A percentile compares a stretch with the other conserved stretches of the same genome.
These are phyloP conservation scores for Talaromyces nanjingensis DNA, from an alignment of 495 filamentous ascomycete species.

Conservation along the genomic window DNA sequence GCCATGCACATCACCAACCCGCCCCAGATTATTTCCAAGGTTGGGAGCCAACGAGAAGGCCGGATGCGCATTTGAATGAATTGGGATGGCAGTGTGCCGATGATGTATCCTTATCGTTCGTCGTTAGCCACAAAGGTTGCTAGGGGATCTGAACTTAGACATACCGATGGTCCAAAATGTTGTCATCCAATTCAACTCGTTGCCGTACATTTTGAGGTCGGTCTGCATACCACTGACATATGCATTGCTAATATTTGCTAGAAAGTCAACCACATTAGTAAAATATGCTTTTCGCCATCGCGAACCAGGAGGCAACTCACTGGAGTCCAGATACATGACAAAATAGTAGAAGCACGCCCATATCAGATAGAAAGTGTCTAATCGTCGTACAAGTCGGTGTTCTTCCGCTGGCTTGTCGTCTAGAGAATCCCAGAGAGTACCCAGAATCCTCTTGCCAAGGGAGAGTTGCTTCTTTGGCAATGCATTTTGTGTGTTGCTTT, in stretches of 20 bases:
- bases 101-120: constrained; percentile 7
- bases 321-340: constrained; percentile 9
- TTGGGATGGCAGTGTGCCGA: constrained; percentile 7
- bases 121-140: too few species aligned
- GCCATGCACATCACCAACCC: constrained; percentile 29
- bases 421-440: constrained; percentile 8
- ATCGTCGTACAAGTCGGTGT: constrained; percentile 6
- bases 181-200: constrained; percentile 43
- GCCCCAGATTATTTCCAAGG: constrained; percentile 47
- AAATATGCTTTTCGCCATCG: neutral
- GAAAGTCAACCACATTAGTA: neutral
- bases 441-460: neutral
- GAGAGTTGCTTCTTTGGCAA: neutral
- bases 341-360: constrained; percentile 6
- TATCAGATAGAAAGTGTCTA: constrained; percentile 1
- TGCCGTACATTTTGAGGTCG: constrained; percentile 49
- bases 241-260: constrained; percentile 7
- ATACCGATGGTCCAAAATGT: constrained; percentile 56
- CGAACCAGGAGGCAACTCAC: neutral
- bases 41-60: constrained; percentile 46
- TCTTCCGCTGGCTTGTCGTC: constrained; percentile 11
- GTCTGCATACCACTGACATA: constrained; percentile 45
- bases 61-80: constrained; percentile 22
- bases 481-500: neutral
- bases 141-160: too few species aligned